phyloP scores from a whole-genome alignment of 768 basidiomycete genomes.

The Hemileccinum rubropunctum region DNA sequence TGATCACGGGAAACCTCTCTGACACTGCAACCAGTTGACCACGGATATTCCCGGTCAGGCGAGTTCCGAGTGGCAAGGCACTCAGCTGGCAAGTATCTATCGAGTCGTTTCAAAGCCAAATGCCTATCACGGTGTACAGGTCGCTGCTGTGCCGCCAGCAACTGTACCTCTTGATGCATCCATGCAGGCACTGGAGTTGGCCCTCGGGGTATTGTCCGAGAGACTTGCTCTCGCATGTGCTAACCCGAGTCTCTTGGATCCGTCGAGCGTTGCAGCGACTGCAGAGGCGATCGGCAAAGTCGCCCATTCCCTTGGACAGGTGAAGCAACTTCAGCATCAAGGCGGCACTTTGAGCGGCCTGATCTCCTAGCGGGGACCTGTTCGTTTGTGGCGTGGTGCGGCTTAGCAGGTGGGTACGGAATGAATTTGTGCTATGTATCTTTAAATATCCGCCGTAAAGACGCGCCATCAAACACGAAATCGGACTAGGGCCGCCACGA shows the following conservation, averaged over 20 bases:
- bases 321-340: constrained; percentile 54
- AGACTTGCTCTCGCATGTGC: constrained; percentile 47
- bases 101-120: background rate
- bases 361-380: constrained; percentile 12
- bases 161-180: constrained; percentile 28
- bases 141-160: constrained; percentile 11
- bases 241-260: constrained; percentile 40
- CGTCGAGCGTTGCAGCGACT: constrained; percentile 47
- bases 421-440: background rate
- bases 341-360: constrained; percentile 5
- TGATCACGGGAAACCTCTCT: background rate
- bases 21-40: constrained; percentile 17
- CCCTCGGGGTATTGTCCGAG: constrained; percentile 50
- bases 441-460: background rate
- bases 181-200: constrained; percentile 47
- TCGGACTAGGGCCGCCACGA: background rate
- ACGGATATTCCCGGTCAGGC: constrained; percentile 15
- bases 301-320: constrained; percentile 55
- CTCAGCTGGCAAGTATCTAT: constrained; percentile 15
- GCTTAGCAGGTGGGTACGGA: constrained; percentile 1
- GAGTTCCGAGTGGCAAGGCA: constrained; percentile 14
- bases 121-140: constrained; percentile 14
- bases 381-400: constrained; percentile 10
- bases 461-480: background rate
- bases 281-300: constrained; percentile 74